A percentile compares a stretch with the other conserved stretches of the same genome.
phyloP scores from a whole-genome alignment of 2,329 filamentous ascomycete species.

The Neopestalotiopsis clavispora region DNA sequence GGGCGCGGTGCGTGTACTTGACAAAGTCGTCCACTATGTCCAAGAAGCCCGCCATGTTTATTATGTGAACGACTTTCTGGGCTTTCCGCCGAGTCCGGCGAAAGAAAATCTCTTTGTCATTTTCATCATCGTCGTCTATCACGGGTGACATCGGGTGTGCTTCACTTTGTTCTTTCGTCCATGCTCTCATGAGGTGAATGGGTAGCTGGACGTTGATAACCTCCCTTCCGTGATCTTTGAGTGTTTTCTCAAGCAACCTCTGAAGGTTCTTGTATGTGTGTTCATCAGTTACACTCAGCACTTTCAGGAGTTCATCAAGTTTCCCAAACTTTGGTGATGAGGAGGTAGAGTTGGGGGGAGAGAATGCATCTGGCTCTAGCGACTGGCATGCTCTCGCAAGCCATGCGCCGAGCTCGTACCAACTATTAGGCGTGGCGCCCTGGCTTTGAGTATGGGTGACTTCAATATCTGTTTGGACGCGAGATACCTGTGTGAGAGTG shows the following conservation, averaged over 20 bases:
- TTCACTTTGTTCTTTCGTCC: not conserved
- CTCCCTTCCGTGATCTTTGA: not conserved
- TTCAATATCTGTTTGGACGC: not conserved
- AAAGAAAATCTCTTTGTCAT: not conserved
- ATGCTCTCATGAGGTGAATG: not conserved
- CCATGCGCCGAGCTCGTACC: not conserved
- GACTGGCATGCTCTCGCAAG: not conserved
- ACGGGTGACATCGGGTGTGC: not conserved
- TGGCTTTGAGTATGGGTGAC: not conserved
- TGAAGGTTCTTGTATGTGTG: not conserved
- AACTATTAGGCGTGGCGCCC: not conserved
- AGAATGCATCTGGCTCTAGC: not conserved
- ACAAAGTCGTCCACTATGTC: not conserved
- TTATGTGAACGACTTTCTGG: not conserved
- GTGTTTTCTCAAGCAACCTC: not conserved
- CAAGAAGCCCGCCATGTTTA: not conserved
- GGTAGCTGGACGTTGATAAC: not conserved
- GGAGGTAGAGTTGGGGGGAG: not conserved
- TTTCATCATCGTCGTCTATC: not conserved
- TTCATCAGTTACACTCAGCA: not conserved
- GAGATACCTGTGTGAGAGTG: not conserved
- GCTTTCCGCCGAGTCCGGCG: not conserved
- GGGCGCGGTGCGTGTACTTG: not conserved
- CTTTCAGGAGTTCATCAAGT: not conserved
- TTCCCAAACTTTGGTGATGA: not conserved